Base-by-base conservation (phyloP, 164 flowering plant species). In the Amborella trichopoda region DNA sequence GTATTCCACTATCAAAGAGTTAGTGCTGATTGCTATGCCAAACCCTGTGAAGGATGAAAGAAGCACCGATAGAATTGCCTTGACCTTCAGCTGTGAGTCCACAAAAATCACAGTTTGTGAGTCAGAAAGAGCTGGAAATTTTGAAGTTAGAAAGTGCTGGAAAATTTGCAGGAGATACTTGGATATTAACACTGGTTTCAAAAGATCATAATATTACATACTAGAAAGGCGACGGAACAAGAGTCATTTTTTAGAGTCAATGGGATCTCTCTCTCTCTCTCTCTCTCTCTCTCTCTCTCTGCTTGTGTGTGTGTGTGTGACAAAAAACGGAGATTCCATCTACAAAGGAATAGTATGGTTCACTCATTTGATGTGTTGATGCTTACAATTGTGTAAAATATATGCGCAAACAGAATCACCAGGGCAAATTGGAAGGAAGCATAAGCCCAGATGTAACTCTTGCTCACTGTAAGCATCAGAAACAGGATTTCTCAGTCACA, bases 21-120 rank as follows among this genome's bases (percentile, higher is more conserved):
- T 82, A 27, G 74, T 69, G 71, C 89, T 73, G 52, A 86, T 77
- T 46, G 84, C 82, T 40, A 80, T 66, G 20, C 89, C 93, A 54
- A 83, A 83, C 13, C 96, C 96, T 54, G 93, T 73, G 68, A 83
- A 78, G 2, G 93, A 71, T 22, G 96, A 76, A 22, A 86, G 85
- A 45, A 86, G 69, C 32, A 86, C 83, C 1, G 89, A 75, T 3
- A 83, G 76, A 53, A 80, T 60, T 0, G 86, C 58, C 22, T 75
- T 69, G 24, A 86, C 80, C 49, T 72, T 67, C 43, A 86, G 78
- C 96, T 86, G 80, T 57, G 63, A 21, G 39, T 58, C 50, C 34
- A 30, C 42, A 12, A 38, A 17, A 13, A 53, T n/a, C n/a, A n/a
- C n/a, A n/a, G 23, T 25, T 26, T 12, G 22, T 17, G 3, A 39